Percentiles rank a stretch among this genome's conserved stretches.
Evolutionary conservation across 2,329 filamentous ascomycete genomes (phyloP).

Genomic region (Cladosporium cucumerinum): DNA sequence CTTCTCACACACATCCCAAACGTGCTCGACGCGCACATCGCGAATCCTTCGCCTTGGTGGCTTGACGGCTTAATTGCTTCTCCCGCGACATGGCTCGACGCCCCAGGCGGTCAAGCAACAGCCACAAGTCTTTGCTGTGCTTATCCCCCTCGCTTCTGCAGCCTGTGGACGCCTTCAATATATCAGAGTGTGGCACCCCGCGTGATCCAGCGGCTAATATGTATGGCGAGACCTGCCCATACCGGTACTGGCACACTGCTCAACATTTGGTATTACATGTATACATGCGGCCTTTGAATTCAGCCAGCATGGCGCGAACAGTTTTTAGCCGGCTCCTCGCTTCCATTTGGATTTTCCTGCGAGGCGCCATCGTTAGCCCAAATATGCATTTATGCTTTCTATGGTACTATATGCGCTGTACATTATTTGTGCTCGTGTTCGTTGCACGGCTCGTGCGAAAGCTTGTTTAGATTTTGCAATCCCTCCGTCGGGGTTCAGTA

Average conservation of each 20-base stretch:
- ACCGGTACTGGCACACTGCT: not conserved
- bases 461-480: not conserved
- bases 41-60: not conserved
- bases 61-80: not conserved
- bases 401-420: not conserved
- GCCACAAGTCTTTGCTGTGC: constrained; percentile 5
- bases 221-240: not conserved
- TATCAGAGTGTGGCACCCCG: not conserved
- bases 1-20: not conserved
- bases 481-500: not conserved
- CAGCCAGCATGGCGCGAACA: not conserved
- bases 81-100: not conserved
- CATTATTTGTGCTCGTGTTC: not conserved
- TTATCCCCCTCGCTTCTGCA: constrained; percentile 11
- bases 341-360: not conserved
- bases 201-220: constrained; percentile 1
- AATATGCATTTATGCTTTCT: not conserved
- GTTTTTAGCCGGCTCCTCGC: not conserved
- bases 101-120: constrained; percentile 7
- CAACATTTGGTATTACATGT: not conserved
- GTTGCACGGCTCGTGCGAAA: not conserved
- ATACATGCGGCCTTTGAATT: not conserved
- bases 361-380: not conserved
- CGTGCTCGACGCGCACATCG: constrained; percentile 1
- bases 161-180: not conserved